phyloP scores from a whole-genome alignment of 2,329 filamentous ascomycete genomes.

The Pyrenochaeta sp. region DNA sequence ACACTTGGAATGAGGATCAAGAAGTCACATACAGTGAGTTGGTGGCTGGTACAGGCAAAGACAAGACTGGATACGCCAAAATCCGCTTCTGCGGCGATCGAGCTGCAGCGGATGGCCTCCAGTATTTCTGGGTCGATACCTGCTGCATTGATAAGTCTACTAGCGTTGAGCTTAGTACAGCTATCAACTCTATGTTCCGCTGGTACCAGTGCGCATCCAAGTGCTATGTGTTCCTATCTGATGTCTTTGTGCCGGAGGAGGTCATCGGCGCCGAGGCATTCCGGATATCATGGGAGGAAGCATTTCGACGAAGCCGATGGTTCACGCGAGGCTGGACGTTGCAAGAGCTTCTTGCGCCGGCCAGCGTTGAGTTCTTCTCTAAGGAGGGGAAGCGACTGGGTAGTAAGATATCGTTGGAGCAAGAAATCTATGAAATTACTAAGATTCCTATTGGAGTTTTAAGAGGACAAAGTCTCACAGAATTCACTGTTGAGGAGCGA shows the following conservation, averaged over 20 bases:
- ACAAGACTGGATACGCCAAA: constrained; percentile 5
- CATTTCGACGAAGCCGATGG: constrained; percentile 1
- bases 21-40: constrained; percentile 5
- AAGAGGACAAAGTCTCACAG: constrained; percentile 10
- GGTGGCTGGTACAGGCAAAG: neutral
- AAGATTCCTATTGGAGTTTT: constrained; percentile 14
- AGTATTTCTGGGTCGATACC: neutral
- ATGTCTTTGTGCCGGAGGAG: constrained; percentile 2
- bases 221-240: neutral
- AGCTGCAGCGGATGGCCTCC: neutral
- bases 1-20: constrained; percentile 3
- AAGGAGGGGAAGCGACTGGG: constrained; percentile 2
- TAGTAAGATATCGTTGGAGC: constrained; percentile 2
- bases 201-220: constrained; percentile 1
- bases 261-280: neutral
- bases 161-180: neutral
- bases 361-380: constrained; percentile 6
- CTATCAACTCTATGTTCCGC: constrained; percentile 11
- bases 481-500: constrained; percentile 26
- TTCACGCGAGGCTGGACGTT: no score
- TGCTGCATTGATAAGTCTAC: constrained; percentile 1
- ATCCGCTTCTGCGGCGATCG: constrained; percentile 5
- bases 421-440: constrained; percentile 19
- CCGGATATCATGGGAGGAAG: constrained; percentile 3
- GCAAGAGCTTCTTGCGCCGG: neutral